Evolutionary conservation across 352 stramenopile species (phyloP), one percentile per base, ranked within the genome.

Genomic region (Peronospora farinosa): DNA sequence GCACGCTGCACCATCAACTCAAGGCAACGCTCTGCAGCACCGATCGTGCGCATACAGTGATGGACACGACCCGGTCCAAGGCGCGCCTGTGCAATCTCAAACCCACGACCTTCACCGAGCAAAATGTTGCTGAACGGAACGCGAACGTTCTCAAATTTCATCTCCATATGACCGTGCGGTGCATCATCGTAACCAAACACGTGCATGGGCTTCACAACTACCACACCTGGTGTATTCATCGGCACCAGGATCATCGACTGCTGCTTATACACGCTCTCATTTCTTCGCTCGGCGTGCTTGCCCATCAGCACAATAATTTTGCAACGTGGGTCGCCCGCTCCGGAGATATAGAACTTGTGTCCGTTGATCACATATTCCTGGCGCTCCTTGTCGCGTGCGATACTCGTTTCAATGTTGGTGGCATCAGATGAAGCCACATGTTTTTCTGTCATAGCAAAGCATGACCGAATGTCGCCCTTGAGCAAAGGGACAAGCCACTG

Each of bases 101-200:
- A 96, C 5, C 87, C 87, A 30, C 83, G 78, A 25, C 87, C 87
- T 64, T 88, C 69, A 19, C 78, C 74, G 3, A 92, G 69, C 40
- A 96, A 56, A 7, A 96, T 52, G 48, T 82, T 93, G 25, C 66
- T 64, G 58, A 96, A 96, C 15, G 95, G 95, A 40, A 98, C 86
- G 11, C 81, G 73, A 15, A 90, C 84, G 63, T 96, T 69, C 44
- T 98, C 94, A 68, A 98, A 96, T 51, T 96, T 92, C 67, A 98
- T 97, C 44, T 97, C 61, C 96, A 91, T 83, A 96, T 98, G 57
- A 58, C 84, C 51, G 75, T 98, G 50, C 58, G 95, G 95, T 19
- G 95, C 96, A 66, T 98, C 95, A 52, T 98, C 92, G 57, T 98
- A 98, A 40, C 96, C 96, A 72, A 98, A 97, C 3, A 99, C 95